A percentile compares a stretch with the other conserved stretches of the same genome.
These are phyloP conservation scores for Reutealis trisperma DNA, from an alignment of 345 rosid species.

Conservation along the genomic window DNA sequence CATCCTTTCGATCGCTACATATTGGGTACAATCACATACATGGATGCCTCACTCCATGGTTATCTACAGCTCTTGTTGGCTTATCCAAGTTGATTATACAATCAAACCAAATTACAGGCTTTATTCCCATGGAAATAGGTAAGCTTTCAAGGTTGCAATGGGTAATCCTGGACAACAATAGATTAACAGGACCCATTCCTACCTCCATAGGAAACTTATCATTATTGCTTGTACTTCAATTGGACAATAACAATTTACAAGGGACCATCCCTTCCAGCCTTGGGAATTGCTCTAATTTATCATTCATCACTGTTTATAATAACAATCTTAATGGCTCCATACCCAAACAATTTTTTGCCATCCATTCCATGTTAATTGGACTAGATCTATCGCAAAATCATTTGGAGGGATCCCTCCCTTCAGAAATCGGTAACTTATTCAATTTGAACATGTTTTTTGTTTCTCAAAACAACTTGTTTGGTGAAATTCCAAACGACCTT, in stretches of 20 bases:
- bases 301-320: background rate
- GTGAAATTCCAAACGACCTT: background rate
- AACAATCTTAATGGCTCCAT: background rate
- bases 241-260: background rate
- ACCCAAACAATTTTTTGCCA: background rate
- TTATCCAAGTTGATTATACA: background rate
- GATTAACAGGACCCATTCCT: background rate
- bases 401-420: background rate
- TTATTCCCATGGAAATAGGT: background rate
- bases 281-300: background rate
- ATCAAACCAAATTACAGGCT: background rate
- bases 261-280: conserved; percentile 7
- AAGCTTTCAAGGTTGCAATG: background rate
- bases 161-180: background rate
- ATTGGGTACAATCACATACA: background rate
- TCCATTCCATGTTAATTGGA: background rate
- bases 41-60: background rate
- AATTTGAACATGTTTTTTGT: background rate
- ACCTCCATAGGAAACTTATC: conserved; percentile 3
- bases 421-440: background rate
- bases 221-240: background rate
- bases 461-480: background rate
- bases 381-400: background rate
- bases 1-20: background rate
- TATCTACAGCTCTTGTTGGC: background rate